These are phyloP conservation scores for Simplicillium aogashimaense DNA, from an alignment of 2,329 filamentous ascomycete genomes.

Conservation along the genomic window DNA sequence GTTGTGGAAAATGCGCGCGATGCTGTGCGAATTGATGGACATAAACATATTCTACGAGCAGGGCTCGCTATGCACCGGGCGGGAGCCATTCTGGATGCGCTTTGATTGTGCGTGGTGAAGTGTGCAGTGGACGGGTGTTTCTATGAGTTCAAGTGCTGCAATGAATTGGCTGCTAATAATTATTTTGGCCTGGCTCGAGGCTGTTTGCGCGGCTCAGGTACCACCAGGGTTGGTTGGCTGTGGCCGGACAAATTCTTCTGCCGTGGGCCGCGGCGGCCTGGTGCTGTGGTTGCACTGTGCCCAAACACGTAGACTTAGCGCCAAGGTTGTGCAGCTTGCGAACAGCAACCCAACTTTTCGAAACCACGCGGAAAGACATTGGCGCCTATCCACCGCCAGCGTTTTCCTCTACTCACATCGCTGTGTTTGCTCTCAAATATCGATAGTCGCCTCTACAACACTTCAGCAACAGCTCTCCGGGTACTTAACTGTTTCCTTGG, in stretches of 20 bases:
- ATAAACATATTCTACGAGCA: slow-evolving; percentile 3
- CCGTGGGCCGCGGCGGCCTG: slow-evolving; percentile 1
- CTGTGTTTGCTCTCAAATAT: too few species aligned
- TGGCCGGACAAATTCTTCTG: slow-evolving; percentile 2
- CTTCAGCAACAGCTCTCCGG: too few species aligned
- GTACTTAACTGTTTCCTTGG: too few species aligned
- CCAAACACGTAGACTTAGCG: too few species aligned
- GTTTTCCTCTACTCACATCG: too few species aligned
- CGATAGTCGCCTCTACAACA: too few species aligned
- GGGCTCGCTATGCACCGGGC: slow-evolving; percentile 9
- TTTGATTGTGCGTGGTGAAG: not conserved
- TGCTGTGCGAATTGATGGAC: slow-evolving; percentile 1
- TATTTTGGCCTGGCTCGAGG: not conserved
- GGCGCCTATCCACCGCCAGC: too few species aligned
- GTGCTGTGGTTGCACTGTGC: not conserved
- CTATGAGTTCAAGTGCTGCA: not conserved
- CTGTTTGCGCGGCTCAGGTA: not conserved
- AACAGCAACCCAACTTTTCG: too few species aligned
- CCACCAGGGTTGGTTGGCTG: not conserved
- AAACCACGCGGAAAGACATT: too few species aligned
- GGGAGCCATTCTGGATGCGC: slow-evolving; percentile 8
- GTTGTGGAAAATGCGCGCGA: slow-evolving; percentile 7
- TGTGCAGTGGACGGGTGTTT: too few species aligned
- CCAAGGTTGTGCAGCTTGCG: too few species aligned
- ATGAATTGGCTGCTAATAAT: not conserved